A percentile compares a stretch with the other conserved stretches of the same genome.
These are phyloP conservation scores for Ceratocystis ficicola DNA, from an alignment of 2,329 filamentous ascomycete species.

Conservation along the genomic window DNA sequence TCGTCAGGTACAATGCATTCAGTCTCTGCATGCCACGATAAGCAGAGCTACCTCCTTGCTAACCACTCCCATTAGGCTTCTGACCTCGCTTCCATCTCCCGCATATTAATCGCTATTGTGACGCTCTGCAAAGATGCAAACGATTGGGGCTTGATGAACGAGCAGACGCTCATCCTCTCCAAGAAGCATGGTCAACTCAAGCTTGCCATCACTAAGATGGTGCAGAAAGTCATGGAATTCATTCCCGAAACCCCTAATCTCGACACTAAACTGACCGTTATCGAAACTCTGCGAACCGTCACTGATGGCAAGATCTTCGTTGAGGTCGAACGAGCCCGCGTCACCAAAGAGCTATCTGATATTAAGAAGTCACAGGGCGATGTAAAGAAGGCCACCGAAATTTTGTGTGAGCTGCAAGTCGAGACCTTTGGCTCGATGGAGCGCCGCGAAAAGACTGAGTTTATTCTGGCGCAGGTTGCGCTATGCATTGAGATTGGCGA, in stretches of 20 bases:
- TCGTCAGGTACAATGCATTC: slow-evolving; percentile 56
- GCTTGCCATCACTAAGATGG: slow-evolving; percentile 97
- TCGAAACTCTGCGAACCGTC: slow-evolving; percentile 88
- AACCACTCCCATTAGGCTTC: slow-evolving; percentile 55
- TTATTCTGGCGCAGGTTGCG: slow-evolving; percentile 87
- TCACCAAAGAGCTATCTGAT: slow-evolving; percentile 88
- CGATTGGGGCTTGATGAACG: slow-evolving; percentile 91
- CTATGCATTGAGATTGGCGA: slow-evolving; percentile 92
- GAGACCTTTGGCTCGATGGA: slow-evolving; percentile 99
- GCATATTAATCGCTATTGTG: slow-evolving; percentile 75
- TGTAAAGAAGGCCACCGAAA: slow-evolving; percentile 76
- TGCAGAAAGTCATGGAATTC: slow-evolving; percentile 89
- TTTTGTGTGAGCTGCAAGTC: slow-evolving; percentile 92
- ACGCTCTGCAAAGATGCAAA: slow-evolving; percentile 86
- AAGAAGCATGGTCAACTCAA: slow-evolving; percentile 99
- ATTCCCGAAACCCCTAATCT: slow-evolving; percentile 72
- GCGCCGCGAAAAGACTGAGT: slow-evolving; percentile 93
- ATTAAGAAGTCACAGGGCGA: slow-evolving; percentile 97
- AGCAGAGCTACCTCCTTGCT: slow-evolving; percentile 24
- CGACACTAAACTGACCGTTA: slow-evolving; percentile 83
- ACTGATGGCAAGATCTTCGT: slow-evolving; percentile 99
- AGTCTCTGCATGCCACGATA: slow-evolving; percentile 23
- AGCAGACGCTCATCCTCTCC: slow-evolving; percentile 87
- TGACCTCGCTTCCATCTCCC: slow-evolving; percentile 88
- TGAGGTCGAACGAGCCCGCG: slow-evolving; percentile 90